These are phyloP conservation scores for Lumnitzera littorea DNA, from an alignment of 345 rosid genomes.

Conservation along the genomic window DNA sequence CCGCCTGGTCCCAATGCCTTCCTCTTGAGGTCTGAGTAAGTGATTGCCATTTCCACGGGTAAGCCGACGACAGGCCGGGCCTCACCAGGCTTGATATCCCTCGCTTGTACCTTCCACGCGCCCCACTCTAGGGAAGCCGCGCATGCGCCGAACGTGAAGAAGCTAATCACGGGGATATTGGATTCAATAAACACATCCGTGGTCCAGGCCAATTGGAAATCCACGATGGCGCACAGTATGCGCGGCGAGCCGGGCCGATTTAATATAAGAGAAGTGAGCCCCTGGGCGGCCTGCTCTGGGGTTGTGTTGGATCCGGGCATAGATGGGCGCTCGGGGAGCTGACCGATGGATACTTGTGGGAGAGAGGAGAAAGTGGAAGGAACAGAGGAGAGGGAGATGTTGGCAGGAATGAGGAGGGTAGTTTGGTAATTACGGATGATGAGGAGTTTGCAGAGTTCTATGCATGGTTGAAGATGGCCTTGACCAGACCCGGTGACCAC, in stretches of 20 bases:
- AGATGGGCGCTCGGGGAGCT: not conserved
- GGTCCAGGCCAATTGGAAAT: conserved; percentile 24
- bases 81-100: conserved; percentile 15
- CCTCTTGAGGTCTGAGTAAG: conserved; percentile 12
- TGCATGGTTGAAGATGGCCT: conserved; percentile 28
- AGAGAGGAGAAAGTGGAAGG: conserved; percentile 15
- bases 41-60: conserved; percentile 16
- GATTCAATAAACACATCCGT: conserved; percentile 1
- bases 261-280: conserved; percentile 8
- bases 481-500: conserved; percentile 23
- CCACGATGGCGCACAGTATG: conserved; percentile 17
- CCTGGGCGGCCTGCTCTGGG: conserved; percentile 1
- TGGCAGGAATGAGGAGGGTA: conserved; percentile 18
- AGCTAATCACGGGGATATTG: conserved; percentile 12
- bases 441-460: conserved; percentile 22
- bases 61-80: conserved; percentile 17
- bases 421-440: conserved; percentile 14
- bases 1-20: conserved; percentile 2
- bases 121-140: conserved; percentile 25
- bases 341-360: conserved; percentile 10
- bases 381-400: conserved; percentile 7
- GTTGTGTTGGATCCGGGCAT: not conserved
- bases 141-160: conserved; percentile 31
- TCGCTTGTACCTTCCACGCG: conserved; percentile 7
- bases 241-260: not conserved